Conservation (phyloP, 1,284 basidiomycete species). For the Cerioporus squamosus region DNA sequence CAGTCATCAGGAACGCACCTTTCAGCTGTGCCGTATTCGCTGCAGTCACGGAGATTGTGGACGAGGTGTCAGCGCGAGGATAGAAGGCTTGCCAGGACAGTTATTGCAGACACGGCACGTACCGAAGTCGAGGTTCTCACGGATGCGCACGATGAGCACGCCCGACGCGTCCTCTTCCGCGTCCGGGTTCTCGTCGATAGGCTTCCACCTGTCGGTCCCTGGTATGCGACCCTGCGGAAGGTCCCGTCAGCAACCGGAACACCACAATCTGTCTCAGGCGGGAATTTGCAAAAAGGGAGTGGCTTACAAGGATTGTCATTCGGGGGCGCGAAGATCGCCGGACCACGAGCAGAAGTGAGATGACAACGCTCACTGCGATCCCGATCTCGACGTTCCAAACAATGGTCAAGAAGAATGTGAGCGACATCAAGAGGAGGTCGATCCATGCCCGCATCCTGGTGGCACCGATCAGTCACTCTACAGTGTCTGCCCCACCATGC, state of each 20-base stretch:
- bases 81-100: background rate
- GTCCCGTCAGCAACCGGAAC: background rate
- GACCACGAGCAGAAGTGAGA: slow-evolving; percentile 87
- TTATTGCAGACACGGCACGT: too few species aligned
- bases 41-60: slow-evolving; percentile 32
- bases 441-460: slow-evolving; percentile 85
- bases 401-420: slow-evolving; percentile 85
- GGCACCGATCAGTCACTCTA: background rate
- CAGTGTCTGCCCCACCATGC: background rate
- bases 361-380: slow-evolving; percentile 82
- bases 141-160: slow-evolving; percentile 79
- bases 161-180: slow-evolving; percentile 79
- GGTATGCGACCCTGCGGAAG: slow-evolving; percentile 69
- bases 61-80: background rate
- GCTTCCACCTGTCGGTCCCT: slow-evolving; percentile 83
- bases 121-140: slow-evolving; percentile 86
- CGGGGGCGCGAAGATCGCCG: slow-evolving; percentile 81
- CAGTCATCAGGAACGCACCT: slow-evolving; percentile 40
- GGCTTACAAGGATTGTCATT: slow-evolving; percentile 67
- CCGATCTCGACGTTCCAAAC: slow-evolving; percentile 81
- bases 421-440: slow-evolving; percentile 81
- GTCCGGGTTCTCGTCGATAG: slow-evolving; percentile 79
- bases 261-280: slow-evolving; percentile 9
- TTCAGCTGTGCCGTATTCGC: slow-evolving; percentile 92
- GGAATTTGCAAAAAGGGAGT: background rate